A percentile compares a stretch with the other conserved stretches of the same genome.
These are phyloP conservation scores for Amphibolis antarctica DNA, from an alignment of 106 monocot species.

Conservation along the genomic window DNA sequence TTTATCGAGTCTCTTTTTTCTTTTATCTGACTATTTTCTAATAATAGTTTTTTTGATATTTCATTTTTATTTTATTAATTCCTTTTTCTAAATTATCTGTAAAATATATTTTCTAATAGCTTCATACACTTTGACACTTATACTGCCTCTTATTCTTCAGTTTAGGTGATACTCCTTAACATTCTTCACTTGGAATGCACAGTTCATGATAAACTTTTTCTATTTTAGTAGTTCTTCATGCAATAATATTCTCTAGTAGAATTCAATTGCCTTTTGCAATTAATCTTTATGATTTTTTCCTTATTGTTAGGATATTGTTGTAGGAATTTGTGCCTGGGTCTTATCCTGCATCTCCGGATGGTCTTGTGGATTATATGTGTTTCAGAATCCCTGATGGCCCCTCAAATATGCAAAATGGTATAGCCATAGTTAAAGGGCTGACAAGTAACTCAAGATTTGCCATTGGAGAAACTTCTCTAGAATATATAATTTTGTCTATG, in stretches of 20 bases:
- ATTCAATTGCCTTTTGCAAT: not conserved
- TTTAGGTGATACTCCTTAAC: too few species aligned
- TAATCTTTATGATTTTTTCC: not conserved
- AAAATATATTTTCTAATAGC: too few species aligned
- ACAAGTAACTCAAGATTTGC: constrained; percentile 7
- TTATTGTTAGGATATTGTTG: not conserved
- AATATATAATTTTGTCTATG: constrained; percentile 47
- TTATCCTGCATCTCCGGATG: constrained; percentile 8
- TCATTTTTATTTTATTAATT: too few species aligned
- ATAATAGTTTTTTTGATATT: too few species aligned
- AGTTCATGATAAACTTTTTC: too few species aligned
- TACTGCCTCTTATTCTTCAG: too few species aligned
- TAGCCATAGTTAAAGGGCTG: constrained; percentile 64
- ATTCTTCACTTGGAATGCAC: too few species aligned
- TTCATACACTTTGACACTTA: too few species aligned
- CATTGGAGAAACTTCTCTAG: constrained; percentile 14
- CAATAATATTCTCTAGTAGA: not conserved
- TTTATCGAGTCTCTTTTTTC: too few species aligned
- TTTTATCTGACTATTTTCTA: too few species aligned
- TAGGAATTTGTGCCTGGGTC: not conserved
- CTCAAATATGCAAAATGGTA: constrained; percentile 34
- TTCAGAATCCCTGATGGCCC: constrained; percentile 65
- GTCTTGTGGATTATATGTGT: constrained; percentile 54
- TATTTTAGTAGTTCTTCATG: too few species aligned
- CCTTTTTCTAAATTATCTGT: too few species aligned